A percentile compares a stretch with the other conserved stretches of the same genome.
Conservation (phyloP, 192 early-diverging fungal species). For the Entophlyctis luteolus region DNA sequence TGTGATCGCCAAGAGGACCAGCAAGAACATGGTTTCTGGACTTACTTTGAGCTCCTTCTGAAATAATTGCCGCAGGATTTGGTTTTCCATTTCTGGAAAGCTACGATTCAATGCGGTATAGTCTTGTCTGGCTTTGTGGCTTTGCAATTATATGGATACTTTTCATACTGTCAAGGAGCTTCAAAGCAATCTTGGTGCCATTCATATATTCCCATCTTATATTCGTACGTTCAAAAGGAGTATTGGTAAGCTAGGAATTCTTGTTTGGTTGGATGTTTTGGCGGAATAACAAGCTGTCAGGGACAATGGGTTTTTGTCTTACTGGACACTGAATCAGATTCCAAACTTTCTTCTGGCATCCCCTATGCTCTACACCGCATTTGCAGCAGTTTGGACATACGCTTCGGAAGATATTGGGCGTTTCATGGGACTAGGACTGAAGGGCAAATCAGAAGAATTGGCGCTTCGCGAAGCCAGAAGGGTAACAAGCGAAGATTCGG, state of each 20-base stretch:
- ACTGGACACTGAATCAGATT: slow-evolving; percentile 78
- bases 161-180: slow-evolving; percentile 53
- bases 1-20: not conserved
- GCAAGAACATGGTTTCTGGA: not conserved
- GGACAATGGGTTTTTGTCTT: slow-evolving; percentile 81
- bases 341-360: slow-evolving; percentile 85
- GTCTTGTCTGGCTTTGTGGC: slow-evolving; percentile 24
- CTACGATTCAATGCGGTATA: not conserved
- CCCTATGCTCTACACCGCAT: slow-evolving; percentile 70
- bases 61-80: slow-evolving; percentile 24
- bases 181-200: slow-evolving; percentile 68
- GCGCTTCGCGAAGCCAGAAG: not conserved
- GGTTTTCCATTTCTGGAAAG: not conserved
- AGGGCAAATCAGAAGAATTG: slow-evolving; percentile 16
- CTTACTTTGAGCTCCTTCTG: slow-evolving; percentile 23
- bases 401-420: slow-evolving; percentile 45
- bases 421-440: slow-evolving; percentile 58
- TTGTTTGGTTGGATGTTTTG: slow-evolving; percentile 2
- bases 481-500: not conserved
- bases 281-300: slow-evolving; percentile 34
- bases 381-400: slow-evolving; percentile 59
- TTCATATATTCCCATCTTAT: slow-evolving; percentile 56
- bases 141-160: slow-evolving; percentile 33
- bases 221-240: slow-evolving; percentile 76
- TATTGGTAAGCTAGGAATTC: slow-evolving; percentile 68